A percentile compares a stretch with the other conserved stretches of the same genome.
Conservation (phyloP, 192 early-diverging fungal species). For the Mortierella alpina region DNA sequence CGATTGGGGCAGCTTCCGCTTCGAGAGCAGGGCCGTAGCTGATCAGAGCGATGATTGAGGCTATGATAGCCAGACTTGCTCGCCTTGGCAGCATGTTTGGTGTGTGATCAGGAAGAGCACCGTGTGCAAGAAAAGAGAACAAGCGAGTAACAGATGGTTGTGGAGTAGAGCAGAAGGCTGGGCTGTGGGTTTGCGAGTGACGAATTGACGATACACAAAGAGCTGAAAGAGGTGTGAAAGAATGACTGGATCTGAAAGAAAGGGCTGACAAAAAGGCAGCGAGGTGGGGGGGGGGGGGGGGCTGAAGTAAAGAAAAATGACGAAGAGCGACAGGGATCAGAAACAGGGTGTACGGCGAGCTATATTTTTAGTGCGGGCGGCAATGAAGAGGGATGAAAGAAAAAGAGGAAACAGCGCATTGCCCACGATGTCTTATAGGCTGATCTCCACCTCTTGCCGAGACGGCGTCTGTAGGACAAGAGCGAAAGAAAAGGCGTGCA, state of each 20-base stretch:
- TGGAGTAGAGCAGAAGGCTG: background rate
- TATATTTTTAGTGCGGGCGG: background rate
- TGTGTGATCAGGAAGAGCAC: too few relatives aligned
- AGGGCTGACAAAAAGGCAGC: background rate
- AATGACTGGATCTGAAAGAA: background rate
- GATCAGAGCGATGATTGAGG: background rate
- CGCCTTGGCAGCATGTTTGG: constrained; percentile 16
- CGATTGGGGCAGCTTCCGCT: constrained; percentile 20
- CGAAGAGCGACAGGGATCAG: background rate
- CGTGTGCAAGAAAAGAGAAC: background rate
- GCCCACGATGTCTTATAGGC: too few relatives aligned
- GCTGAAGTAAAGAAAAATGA: too few relatives aligned
- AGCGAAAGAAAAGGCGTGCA: too few relatives aligned
- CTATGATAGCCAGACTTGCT: constrained; percentile 4
- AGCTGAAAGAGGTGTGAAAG: background rate
- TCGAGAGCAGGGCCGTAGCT: background rate
- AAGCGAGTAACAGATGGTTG: too few relatives aligned
- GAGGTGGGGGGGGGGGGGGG: too few relatives aligned
- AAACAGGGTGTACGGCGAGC: background rate
- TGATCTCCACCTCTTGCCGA: too few relatives aligned
- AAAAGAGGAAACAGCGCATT: background rate
- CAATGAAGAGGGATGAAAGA: background rate
- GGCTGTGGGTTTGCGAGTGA: background rate
- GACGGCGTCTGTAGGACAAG: too few relatives aligned
- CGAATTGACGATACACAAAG: background rate